Base-by-base conservation (phyloP, 1,284 basidiomycete genomes). In the Trametes sp. region DNA sequence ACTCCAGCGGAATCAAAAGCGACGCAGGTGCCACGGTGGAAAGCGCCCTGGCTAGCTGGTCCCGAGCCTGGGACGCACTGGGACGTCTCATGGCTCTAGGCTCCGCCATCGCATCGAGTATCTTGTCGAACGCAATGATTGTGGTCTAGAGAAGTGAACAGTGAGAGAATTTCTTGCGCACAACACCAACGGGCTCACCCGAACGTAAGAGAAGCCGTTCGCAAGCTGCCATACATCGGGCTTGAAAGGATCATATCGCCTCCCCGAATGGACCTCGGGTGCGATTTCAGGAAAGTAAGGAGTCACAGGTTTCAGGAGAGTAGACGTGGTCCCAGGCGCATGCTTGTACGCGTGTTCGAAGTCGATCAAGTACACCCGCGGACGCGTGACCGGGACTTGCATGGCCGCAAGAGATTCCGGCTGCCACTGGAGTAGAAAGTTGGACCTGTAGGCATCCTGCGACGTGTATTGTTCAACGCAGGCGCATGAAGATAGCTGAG, bases 151-250 rank as follows among this genome's bases (percentile, higher is more conserved):
- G 33, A n/a, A 33, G 31, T 11, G 11, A 33, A 33, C 6, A 33
- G 6, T 33, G 14, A 14, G 36, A 14, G 4, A 11, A 33, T 33
- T 6, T 33, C 31, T 13, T 33, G 31, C 13, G 31, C 36, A 14
- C 36, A 14, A 38, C 36, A 2, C 19, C 72, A 73, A 54, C n/a
- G 24, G 2, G 50, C 49, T 23, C 54, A 77, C 62, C 53, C 41
- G 45, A 11, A 52, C 56, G 2, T 38, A 9, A 21, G 23, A 13
- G 19, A 74, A 58, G 28, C 58, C 61, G 0, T 13, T 50, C 0
- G 62, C 70, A 9, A 75, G 52, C 54, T 75, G 73, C 75, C 75
- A 76, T 3, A 76, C 63, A 65, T 75, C 75, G 1, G 72, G 51
- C 55, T 69, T 69, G 60, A 75, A 75, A 3, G 74, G 73, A 50